Evolutionary conservation across 768 basidiomycete genomes (phyloP), one percentile per base, ranked within the genome.

Genomic region (Coprinellus micaceus): DNA sequence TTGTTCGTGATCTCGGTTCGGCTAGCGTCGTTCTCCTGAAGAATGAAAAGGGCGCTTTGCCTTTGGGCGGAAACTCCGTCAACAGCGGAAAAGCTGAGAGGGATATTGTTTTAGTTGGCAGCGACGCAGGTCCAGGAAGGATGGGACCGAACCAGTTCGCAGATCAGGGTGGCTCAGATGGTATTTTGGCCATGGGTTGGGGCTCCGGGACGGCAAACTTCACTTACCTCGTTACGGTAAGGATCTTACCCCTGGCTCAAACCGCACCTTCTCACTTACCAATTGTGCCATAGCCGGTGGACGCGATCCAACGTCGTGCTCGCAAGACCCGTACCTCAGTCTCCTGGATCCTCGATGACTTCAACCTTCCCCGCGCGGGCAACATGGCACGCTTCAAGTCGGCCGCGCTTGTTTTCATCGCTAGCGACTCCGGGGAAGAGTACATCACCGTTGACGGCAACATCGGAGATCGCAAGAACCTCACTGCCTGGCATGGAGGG

Each of bases 121-220:
- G 82, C 58, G 80, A 82, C 60, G 81, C 82, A 4, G 88, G 82
- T 5, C 88, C 89, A 1, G 81, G 82, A 21, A 70, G 62, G 40
- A 70, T 76, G 26, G 91, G 91, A 0, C 88, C 91, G 0, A 93
- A 92, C 63, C 78, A 83, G 52, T 91, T 83, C 52, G 19, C 70
- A 7, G 87, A 91, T 60, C 82, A 79, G 61, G 83, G 80, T 47
- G 84, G 85, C 24, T 71, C 74, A 28, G 81, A 79, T 47, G 92
- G 92, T 10, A 77, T 88, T 17, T 77, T 97, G 21, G 92, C 91
- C 7, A 88, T 94, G 86, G 93, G 93, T 13, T 97, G 94, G 94
- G 94, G 92, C 36, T 89, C 86, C 49, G 92, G 91, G 4, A 91
- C 93, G 0, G 77, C 82, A 12, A 82, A 84, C 61, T 86, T 90